phyloP scores from a whole-genome alignment of 2,329 filamentous ascomycete genomes.

The Fusarium illudens region DNA sequence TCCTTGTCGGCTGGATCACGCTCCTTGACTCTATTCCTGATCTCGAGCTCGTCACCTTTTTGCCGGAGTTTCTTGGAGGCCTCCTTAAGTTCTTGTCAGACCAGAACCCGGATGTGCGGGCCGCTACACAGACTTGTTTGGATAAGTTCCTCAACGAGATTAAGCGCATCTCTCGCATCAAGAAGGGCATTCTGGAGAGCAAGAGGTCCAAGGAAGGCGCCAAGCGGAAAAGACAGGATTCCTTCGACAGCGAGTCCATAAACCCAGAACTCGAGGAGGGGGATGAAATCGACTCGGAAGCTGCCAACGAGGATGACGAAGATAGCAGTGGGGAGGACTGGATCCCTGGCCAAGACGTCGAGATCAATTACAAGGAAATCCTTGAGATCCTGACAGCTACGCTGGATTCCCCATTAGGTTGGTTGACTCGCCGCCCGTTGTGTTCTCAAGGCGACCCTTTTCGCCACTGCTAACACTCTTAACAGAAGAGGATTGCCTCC shows the following conservation, averaged over 20 bases:
- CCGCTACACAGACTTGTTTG: conserved; percentile 85
- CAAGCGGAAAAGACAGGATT: conserved; percentile 74
- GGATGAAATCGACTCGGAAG: conserved; percentile 66
- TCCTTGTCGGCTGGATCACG: conserved; percentile 95
- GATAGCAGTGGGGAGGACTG: conserved; percentile 85
- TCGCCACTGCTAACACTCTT: conserved; percentile 17
- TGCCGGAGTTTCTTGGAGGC: conserved; percentile 90
- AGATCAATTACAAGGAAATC: conserved; percentile 91
- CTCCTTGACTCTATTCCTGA: conserved; percentile 96
- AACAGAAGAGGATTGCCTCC: conserved; percentile 86
- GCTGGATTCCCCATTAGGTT: conserved; percentile 82
- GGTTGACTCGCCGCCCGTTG: conserved; percentile 30
- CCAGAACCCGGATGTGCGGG: conserved; percentile 91
- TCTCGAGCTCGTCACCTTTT: conserved; percentile 88
- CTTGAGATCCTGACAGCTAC: conserved; percentile 91
- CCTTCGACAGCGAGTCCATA: conserved; percentile 71
- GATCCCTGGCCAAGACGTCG: conserved; percentile 96
- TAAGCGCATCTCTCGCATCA: conserved; percentile 90
- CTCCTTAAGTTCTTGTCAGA: conserved; percentile 93
- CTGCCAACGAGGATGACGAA: conserved; percentile 65
- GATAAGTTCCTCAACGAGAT: conserved; percentile 94
- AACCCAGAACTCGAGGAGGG: conserved; percentile 67
- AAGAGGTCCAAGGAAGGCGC: conserved; percentile 74
- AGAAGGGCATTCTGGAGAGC: conserved; percentile 90
- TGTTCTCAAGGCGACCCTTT: neutral